These are phyloP conservation scores for Diaporthe australafricana DNA, from an alignment of 2,329 filamentous ascomycete species.

Conservation along the genomic window DNA sequence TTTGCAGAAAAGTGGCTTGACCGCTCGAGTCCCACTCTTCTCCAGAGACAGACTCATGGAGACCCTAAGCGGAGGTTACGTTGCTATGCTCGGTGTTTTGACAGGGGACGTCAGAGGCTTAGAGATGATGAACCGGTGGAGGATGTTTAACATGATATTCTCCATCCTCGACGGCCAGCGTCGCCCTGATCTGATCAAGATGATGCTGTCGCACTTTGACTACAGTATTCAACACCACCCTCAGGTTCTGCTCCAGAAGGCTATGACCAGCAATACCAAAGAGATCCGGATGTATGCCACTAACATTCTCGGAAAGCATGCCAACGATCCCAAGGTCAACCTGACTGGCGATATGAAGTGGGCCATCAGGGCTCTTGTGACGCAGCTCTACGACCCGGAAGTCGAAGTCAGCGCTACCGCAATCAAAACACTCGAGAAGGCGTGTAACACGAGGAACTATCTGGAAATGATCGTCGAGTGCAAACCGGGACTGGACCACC, in stretches of 20 bases:
- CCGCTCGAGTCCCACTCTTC: conserved; percentile 89
- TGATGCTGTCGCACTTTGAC: conserved; percentile 91
- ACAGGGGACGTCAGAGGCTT: conserved; percentile 86
- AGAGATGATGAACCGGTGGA: conserved; percentile 93
- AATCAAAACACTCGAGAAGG: conserved; percentile 96
- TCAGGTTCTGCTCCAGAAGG: conserved; percentile 91
- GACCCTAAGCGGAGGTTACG: conserved; percentile 92
- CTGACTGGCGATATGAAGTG: conserved; percentile 81
- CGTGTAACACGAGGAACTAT: conserved; percentile 91
- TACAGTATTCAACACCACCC: conserved; percentile 91
- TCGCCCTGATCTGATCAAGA: conserved; percentile 89
- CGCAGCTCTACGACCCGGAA: conserved; percentile 96
- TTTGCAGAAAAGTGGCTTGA: conserved; percentile 73
- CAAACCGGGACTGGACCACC: conserved; percentile 90
- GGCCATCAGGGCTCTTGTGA: conserved; percentile 97
- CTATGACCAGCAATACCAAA: conserved; percentile 90
- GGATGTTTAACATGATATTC: conserved; percentile 99
- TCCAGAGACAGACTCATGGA: conserved; percentile 85
- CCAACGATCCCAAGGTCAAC: conserved; percentile 64
- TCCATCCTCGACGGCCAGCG: conserved; percentile 94
- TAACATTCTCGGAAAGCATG: conserved; percentile 87
- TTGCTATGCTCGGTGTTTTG: conserved; percentile 88
- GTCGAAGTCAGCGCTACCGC: conserved; percentile 96
- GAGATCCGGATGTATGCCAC: conserved; percentile 92
- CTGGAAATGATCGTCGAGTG: conserved; percentile 98